Evolutionary conservation across 495 filamentous ascomycete genomes (phyloP), one percentile per base, ranked within the genome.

Genomic region (Poronia punctata): DNA sequence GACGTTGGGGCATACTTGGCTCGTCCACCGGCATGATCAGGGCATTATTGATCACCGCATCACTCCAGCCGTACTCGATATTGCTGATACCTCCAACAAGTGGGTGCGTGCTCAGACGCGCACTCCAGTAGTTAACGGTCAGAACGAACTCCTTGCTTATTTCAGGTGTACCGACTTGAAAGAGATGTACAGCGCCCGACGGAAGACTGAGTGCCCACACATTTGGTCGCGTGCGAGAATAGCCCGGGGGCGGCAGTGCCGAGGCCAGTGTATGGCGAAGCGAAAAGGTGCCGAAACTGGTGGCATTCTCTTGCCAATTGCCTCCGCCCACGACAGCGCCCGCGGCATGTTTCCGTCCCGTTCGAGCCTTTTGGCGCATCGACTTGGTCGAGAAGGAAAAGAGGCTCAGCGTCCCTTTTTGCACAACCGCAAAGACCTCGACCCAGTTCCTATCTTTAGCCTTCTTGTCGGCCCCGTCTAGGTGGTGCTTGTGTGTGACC

Each of bases 81-180:
- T 96, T 99, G 65, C 86, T 93, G 53, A 97, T 82, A 46, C 87
- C 90, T 18, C 90, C 92, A 7, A 88, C 75, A 4, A 97, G 67
- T 8, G 92, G 92, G 46, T 95, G 84, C 45, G 95, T 96, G 53
- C 86, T 94, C 7, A 97, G 69, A 29, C 92, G 76, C 2, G 92
- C 88, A 52, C 86, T 86, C 92, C 92, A 99, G 65, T 99, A 99
- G 64, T 99, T 99, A 50, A 87, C 90, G 1, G 86, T 93, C 23
- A 78, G 80, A 35, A 96, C 88, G 45, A 95, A 99, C 52, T 99
- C 92, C 35, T 81, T 81, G 31, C 89, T 83, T 50, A 99, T 96
- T 54, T 97, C 93, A 2, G 85, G 79, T 0, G 92, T 99, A 29
- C 93, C 92, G 45, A 88, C 93, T 58, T 97, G 88, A 73, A 99